Conservation (phyloP, 225 moss, liverwort and hornwort species). For the Straminergon stramineum region DNA sequence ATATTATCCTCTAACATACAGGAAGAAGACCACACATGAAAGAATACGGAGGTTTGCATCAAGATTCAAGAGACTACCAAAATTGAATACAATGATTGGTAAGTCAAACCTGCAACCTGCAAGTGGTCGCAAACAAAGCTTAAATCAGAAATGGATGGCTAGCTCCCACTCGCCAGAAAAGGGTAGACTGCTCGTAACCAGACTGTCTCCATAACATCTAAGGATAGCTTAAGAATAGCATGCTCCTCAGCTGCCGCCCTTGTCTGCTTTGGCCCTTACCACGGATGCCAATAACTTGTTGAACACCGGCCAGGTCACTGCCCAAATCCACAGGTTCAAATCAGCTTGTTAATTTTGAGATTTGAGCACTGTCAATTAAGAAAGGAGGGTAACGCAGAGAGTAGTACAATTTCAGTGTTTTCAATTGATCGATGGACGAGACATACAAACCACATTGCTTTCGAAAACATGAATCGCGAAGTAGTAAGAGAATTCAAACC, state of each 20-base stretch:
- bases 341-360: not conserved
- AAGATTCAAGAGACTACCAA: not conserved
- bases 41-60: not conserved
- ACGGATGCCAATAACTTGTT: slow-evolving; percentile 9
- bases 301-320: slow-evolving; percentile 9
- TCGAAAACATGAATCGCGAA: not conserved
- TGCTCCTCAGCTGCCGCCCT: not conserved
- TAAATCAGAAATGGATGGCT: slow-evolving; percentile 56
- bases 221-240: not conserved
- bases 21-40: not conserved
- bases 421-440: not conserved
- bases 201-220: slow-evolving; percentile 22
- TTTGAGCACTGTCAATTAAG: not conserved
- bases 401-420: not conserved
- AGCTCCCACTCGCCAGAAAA: slow-evolving; percentile 23
- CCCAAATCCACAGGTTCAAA: not conserved
- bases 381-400: not conserved
- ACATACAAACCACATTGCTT: not conserved
- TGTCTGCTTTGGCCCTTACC: not conserved
- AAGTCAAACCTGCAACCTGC: slow-evolving; percentile 23
- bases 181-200: slow-evolving; percentile 31
- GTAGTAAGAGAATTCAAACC: not conserved
- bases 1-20: not conserved
- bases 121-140: slow-evolving; percentile 41
- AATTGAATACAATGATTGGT: not conserved